Conservation (phyloP, 805 yeast species). For the Alloascoidea hylecoeti region DNA sequence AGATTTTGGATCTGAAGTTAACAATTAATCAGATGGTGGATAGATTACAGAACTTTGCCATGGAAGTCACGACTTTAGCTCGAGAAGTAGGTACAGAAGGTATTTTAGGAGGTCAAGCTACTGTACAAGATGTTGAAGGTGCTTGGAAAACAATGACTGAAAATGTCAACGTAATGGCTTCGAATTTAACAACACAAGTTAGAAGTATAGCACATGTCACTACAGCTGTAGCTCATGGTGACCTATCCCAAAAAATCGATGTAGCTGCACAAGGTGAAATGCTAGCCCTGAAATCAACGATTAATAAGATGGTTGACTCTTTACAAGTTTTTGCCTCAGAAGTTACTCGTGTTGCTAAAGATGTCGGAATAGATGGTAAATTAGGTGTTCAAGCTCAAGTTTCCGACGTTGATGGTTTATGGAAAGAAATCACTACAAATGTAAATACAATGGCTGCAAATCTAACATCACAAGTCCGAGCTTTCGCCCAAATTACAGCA, state of each 20-base stretch:
- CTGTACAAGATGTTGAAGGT: conserved; percentile 69
- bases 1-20: conserved; percentile 64
- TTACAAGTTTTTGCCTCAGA: conserved; percentile 79
- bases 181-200: conserved; percentile 76
- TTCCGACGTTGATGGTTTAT: conserved; percentile 77
- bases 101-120: conserved; percentile 78
- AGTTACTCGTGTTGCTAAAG: conserved; percentile 82
- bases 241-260: conserved; percentile 69
- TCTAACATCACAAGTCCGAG: conserved; percentile 83
- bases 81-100: conserved; percentile 86
- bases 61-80: conserved; percentile 77
- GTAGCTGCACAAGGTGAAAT: conserved; percentile 90
- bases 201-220: conserved; percentile 84
- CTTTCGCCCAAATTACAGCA: conserved; percentile 86
- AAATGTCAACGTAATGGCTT: conserved; percentile 81
- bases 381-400: conserved; percentile 89
- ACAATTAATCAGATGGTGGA: conserved; percentile 86
- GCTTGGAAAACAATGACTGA: conserved; percentile 79
- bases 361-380: conserved; percentile 89
- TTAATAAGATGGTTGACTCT: conserved; percentile 88
- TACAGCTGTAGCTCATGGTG: conserved; percentile 87
- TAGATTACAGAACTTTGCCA: conserved; percentile 66
- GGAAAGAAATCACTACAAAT: conserved; percentile 86
- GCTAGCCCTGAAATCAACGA: conserved; percentile 70
- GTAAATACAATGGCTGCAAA: conserved; percentile 93